Evolutionary conservation across 345 rosid species (phyloP).

Genomic region (Syzygium jambos): DNA sequence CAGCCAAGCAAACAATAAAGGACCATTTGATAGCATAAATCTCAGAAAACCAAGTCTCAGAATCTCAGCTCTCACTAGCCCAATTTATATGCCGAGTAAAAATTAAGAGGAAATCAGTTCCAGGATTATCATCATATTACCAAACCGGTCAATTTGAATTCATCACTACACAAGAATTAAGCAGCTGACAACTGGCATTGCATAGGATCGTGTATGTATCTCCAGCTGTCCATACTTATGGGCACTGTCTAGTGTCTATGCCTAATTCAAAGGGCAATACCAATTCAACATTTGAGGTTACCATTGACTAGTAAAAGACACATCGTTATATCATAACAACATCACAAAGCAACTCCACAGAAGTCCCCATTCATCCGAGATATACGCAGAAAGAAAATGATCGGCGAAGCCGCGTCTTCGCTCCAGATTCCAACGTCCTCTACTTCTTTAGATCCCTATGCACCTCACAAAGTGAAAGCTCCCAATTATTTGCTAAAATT

Average conservation of each 20-base stretch:
- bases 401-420: rapidly evolving
- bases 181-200: background rate
- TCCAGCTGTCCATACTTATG: background rate
- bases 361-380: background rate
- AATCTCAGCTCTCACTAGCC: background rate
- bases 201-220: background rate
- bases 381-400: background rate
- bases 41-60: background rate
- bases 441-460: background rate
- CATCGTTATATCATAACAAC: background rate
- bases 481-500: background rate
- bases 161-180: background rate
- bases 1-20: background rate
- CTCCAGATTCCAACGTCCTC: background rate
- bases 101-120: background rate
- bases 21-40: background rate
- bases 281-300: background rate
- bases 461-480: background rate
- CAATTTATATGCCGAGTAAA: background rate
- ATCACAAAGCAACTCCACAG: background rate
- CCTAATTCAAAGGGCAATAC: background rate
- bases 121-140: background rate
- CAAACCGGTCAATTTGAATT: background rate
- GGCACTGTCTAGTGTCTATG: background rate
- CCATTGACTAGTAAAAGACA: background rate